phyloP scores from a whole-genome alignment of 2,329 filamentous ascomycete genomes.

The Raffaelea ambrosiae region DNA sequence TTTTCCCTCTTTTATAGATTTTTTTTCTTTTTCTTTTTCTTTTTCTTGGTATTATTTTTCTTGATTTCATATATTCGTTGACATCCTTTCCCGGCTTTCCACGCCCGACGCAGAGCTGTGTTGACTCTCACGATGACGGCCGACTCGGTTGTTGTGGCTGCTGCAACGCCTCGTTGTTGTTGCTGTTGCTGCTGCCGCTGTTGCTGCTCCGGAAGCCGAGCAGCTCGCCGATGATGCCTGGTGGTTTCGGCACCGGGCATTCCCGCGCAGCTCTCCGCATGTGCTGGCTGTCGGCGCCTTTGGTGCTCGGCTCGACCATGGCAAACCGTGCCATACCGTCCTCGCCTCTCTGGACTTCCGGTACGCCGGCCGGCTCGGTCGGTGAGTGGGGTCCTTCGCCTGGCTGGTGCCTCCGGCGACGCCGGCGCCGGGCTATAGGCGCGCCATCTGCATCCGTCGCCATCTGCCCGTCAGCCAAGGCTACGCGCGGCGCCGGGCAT shows the following conservation, averaged over 20 bases:
- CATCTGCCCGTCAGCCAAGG: slow-evolving; percentile 62
- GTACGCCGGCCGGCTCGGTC: slow-evolving; percentile 3
- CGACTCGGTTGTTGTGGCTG: too few relatives aligned
- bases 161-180: too few relatives aligned
- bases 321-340: slow-evolving; percentile 41
- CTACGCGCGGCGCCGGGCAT: slow-evolving; percentile 72
- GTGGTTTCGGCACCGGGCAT: slow-evolving; percentile 88
- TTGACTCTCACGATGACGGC: too few relatives aligned
- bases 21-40: too few relatives aligned
- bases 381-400: neutral
- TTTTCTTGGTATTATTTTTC: too few relatives aligned
- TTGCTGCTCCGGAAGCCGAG: slow-evolving; percentile 47
- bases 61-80: too few relatives aligned
- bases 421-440: slow-evolving; percentile 23
- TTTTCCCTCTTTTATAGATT: too few relatives aligned
- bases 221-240: slow-evolving; percentile 48
- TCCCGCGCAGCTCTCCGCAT: slow-evolving; percentile 49
- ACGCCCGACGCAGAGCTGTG: too few relatives aligned
- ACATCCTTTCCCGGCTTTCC: too few relatives aligned
- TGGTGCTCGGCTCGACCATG: slow-evolving; percentile 27
- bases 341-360: slow-evolving; percentile 29
- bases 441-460: slow-evolving; percentile 34
- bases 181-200: too few relatives aligned
- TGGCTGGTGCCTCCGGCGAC: slow-evolving; percentile 27
- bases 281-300: slow-evolving; percentile 20